Base-by-base conservation (phyloP, 2,329 filamentous ascomycete genomes). In the Lecanicillium sp. region DNA sequence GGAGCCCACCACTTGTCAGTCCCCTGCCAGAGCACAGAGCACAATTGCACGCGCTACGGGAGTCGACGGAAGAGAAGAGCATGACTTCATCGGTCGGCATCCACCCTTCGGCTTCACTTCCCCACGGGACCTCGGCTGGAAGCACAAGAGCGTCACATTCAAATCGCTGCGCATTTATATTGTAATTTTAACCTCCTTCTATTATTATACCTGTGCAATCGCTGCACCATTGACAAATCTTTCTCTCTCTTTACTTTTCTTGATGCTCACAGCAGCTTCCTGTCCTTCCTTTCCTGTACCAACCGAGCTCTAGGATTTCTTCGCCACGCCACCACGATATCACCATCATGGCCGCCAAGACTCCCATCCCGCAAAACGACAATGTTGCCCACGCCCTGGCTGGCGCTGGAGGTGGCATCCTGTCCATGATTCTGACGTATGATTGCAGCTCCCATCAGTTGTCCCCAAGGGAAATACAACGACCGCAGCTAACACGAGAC, bases 361-460 rank as follows among this genome's bases (percentile, higher is more conserved):
- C 80, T 33, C 75, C 79, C 33, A 68, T 83, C 33, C 87, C 89
- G 46, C 87, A 94, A 56, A 92, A 89, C 59, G 90, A 97, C 72
- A 96, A 96, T 71, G 87, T 97, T 57, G 88, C 90, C 41, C 90
- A 97, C 67, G 90, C 90, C 44, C 77, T 97, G 43, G 87, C 89
- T 41, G 90, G 90, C 49, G 87, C 89, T 36, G 92, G 92, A 50
- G 92, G 92, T 50, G 92, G 92, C 44, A 82, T 98, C 42, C 69
- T 97, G 43, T 95, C 92, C 51, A 98, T 97, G 87, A 77, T 89
- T 51, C 67, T 98, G 63, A 98, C 92, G 80, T 94, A 76, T 46
- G 72, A 33, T 13, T n/a, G 22, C 25, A 14, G 17, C 10, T 10
- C 18, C 18, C 8, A 12, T 12, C 13, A 29, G 14, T 22, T 20